Percentiles rank a stretch among this genome's conserved stretches.
Conservation (phyloP, 139 green algal genomes). For the Coccomyxa sp. region DNA sequence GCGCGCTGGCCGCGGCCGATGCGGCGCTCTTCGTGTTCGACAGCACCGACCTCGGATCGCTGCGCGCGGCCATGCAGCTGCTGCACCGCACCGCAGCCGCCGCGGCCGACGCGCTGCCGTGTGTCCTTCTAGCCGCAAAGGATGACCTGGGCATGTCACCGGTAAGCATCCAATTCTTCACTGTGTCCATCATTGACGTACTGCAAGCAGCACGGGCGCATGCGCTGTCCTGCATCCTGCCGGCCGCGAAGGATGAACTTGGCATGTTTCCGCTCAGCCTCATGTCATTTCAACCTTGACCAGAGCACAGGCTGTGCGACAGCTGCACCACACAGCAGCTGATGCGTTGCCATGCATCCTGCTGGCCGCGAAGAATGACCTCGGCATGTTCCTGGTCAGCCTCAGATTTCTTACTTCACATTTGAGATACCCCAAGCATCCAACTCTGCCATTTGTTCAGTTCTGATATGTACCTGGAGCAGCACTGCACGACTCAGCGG, state of each 20-base stretch:
- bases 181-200: neutral
- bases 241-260: too few relatives aligned
- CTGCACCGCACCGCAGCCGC: constrained; percentile 28
- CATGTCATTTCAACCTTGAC: neutral
- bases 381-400: too few relatives aligned
- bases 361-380: too few relatives aligned
- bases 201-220: neutral
- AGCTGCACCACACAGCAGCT: too few relatives aligned
- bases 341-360: too few relatives aligned
- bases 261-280: neutral
- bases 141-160: constrained; percentile 49
- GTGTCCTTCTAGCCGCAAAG: constrained; percentile 54
- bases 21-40: constrained; percentile 68
- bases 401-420: too few relatives aligned
- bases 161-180: constrained; percentile 4
- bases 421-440: too few relatives aligned
- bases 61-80: constrained; percentile 20
- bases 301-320: too few relatives aligned
- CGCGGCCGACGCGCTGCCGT: constrained; percentile 54
- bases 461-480: too few relatives aligned
- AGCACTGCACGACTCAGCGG: too few relatives aligned
- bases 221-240: too few relatives aligned
- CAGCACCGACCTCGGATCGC: constrained; percentile 25
- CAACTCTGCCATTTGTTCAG: too few relatives aligned
- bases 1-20: constrained; percentile 35